Conservation (phyloP, 1,139 yeast genomes). For the Geotrichum siamense region DNA sequence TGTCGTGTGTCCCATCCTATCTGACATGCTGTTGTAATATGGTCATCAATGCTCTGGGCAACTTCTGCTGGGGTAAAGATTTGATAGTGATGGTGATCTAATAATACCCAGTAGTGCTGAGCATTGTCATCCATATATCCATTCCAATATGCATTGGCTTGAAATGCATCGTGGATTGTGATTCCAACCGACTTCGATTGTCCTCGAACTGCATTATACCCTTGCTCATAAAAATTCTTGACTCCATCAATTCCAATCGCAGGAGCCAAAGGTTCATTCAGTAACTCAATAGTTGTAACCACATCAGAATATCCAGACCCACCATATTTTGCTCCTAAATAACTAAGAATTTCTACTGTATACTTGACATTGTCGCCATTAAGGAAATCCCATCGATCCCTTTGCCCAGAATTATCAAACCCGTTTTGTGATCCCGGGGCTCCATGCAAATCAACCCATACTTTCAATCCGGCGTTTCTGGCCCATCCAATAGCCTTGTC, state of each 20-base stretch:
- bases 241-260: conserved; percentile 51
- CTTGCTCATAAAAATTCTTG: conserved; percentile 48
- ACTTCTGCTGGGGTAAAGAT: conserved; percentile 66
- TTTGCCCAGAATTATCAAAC: conserved; percentile 85
- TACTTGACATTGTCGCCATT: conserved; percentile 42
- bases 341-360: conserved; percentile 44
- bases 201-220: conserved; percentile 48
- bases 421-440: conserved; percentile 97
- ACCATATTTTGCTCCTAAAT: conserved; percentile 57
- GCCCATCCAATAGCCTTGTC: conserved; percentile 78
- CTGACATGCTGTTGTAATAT: conserved; percentile 53
- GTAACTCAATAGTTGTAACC: conserved; percentile 72
- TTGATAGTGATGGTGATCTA: conserved; percentile 91
- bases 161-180: conserved; percentile 70
- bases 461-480: conserved; percentile 53
- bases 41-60: conserved; percentile 49
- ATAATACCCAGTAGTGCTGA: conserved; percentile 57
- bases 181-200: conserved; percentile 47
- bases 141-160: conserved; percentile 55
- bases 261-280: conserved; percentile 87
- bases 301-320: conserved; percentile 58
- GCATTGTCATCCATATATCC: conserved; percentile 40
- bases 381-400: conserved; percentile 55
- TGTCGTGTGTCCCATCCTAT: conserved; percentile 47
- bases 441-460: conserved; percentile 92